A percentile compares a stretch with the other conserved stretches of the same genome.
Evolutionary conservation across 2,329 filamentous ascomycete species (phyloP).

Genomic region (Penicillium nordicum): DNA sequence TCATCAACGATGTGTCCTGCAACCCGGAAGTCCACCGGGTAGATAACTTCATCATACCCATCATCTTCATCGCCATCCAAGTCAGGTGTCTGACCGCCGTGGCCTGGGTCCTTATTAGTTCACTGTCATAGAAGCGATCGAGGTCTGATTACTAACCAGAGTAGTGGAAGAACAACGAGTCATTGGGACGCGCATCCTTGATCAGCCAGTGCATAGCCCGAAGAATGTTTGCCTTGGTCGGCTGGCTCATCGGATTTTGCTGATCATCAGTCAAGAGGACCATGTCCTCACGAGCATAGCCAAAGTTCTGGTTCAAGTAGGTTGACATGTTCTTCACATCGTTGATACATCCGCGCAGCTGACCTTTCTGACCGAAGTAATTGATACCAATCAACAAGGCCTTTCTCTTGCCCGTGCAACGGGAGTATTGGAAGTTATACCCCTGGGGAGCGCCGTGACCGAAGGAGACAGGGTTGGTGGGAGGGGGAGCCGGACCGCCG

Average conservation of each 20-base stretch:
- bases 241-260: constrained; percentile 95
- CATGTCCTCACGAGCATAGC: constrained; percentile 95
- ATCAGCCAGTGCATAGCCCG: constrained; percentile 98
- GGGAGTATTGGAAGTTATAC: constrained; percentile 87
- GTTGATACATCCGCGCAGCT: constrained; percentile 91
- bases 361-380: constrained; percentile 88
- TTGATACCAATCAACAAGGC: constrained; percentile 92
- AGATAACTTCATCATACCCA: constrained; percentile 74
- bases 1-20: constrained; percentile 75
- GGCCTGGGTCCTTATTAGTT: constrained; percentile 48
- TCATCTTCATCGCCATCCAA: constrained; percentile 73
- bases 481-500: constrained; percentile 61
- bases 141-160: constrained; percentile 59
- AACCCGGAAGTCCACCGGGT: constrained; percentile 68
- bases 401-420: constrained; percentile 83
- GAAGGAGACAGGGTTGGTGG: constrained; percentile 65
- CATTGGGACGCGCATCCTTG: constrained; percentile 86
- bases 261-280: constrained; percentile 94
- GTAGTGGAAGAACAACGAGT: constrained; percentile 97
- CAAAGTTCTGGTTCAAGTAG: constrained; percentile 84
- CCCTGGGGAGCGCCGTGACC: constrained; percentile 74
- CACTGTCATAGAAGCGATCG: not conserved
- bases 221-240: constrained; percentile 91
- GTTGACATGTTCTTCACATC: constrained; percentile 96
- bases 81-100: constrained; percentile 73